Evolutionary conservation across 139 green algal species (phyloP).

Genomic region (Asterochloris sp.): DNA sequence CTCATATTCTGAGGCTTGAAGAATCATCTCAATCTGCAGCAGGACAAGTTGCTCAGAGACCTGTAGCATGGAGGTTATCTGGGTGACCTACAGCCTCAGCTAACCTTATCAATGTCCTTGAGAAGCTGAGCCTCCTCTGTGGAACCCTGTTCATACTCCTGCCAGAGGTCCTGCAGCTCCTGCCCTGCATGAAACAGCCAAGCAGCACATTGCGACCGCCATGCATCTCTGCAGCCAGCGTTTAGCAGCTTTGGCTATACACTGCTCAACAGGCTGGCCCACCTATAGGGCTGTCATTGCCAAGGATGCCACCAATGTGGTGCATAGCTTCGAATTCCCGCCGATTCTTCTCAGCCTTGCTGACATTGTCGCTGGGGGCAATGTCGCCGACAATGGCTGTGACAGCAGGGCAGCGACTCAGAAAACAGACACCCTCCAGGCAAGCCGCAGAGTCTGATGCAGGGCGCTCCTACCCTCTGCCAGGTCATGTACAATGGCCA

Average conservation of each 20-base stretch:
- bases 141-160: slow-evolving; percentile 84
- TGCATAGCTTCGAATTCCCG: slow-evolving; percentile 72
- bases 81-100: neutral
- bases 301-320: slow-evolving; percentile 71
- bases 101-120: slow-evolving; percentile 95
- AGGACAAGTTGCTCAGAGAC: neutral
- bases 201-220: neutral
- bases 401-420: neutral
- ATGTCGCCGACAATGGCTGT: slow-evolving; percentile 92
- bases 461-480: slow-evolving; percentile 58
- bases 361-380: slow-evolving; percentile 68
- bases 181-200: slow-evolving; percentile 19
- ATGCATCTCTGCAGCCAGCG: neutral
- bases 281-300: slow-evolving; percentile 21
- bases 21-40: slow-evolving; percentile 69
- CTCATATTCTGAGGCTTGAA: slow-evolving; percentile 90
- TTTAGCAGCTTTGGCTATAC: neutral
- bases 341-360: slow-evolving; percentile 74
- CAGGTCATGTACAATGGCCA: slow-evolving; percentile 91
- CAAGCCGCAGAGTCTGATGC: neutral
- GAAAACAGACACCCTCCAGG: neutral
- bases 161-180: slow-evolving; percentile 72
- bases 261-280: neutral
- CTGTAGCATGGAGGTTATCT: too few species aligned
- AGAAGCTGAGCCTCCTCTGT: slow-evolving; percentile 81